Base-by-base conservation (phyloP, 371 early-diverging fungal genomes). In the Apophysomyces variabilis region DNA sequence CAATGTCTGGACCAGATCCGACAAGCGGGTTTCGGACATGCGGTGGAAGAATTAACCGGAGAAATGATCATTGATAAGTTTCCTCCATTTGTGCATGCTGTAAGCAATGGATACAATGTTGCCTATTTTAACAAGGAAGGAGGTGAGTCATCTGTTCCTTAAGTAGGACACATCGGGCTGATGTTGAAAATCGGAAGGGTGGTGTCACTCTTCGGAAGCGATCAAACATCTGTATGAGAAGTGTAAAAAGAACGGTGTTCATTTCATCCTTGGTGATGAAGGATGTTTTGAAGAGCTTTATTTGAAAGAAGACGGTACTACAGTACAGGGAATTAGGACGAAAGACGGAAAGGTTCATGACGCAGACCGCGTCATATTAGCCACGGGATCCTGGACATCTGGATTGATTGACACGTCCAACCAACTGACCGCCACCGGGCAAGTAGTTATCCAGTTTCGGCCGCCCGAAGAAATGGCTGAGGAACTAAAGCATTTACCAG, bases 361-460 rank as follows among this genome's bases (percentile, higher is more conserved):
- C 37, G 79, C 67, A 0, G 85, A 78, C 44, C 68, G 54, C 11
- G 84, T 88, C 0, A 18, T 88, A 8, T 65, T 86, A n/a, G 77
- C 85, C 2, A 77, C 86, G 0, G 89, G 87, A 4, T 73, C 85
- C 26, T 88, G 89, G 89, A 82, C 85, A 5, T 72, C 82, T 0
- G 72, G 79, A 0, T 8, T 86, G 41, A 62, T 88, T 1, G 79
- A 83, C 36, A 67, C 83, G 66, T 65, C 68, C 16, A 63, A 71
- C 21, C 63, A 78, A 36, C 66, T 85, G 35, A 66, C 66, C 3
- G 84, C 89, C 1, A 72, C 81, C 9, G 86, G 85, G 11, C 84
- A 86, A 64, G 72, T 84, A 21, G 89, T 88, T 4, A 64, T 86
- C 21, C 86, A 86, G 7, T 76, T 87, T 59, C 59, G 68, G 14